Conservation (phyloP, 2,329 filamentous ascomycete genomes). For the Cordyceps cicadae region DNA sequence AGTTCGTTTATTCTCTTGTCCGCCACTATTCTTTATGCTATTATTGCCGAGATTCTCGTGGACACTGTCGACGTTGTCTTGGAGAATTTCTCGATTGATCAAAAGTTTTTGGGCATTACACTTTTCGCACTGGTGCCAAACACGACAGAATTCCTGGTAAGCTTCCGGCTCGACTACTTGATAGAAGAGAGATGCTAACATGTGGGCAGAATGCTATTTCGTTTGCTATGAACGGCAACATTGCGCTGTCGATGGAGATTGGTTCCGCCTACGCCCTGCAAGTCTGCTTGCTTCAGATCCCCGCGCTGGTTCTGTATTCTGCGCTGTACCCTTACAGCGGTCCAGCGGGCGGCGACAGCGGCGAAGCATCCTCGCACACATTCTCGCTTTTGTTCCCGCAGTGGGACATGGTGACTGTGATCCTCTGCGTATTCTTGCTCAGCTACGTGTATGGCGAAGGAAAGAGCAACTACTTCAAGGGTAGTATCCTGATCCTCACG, state of each 20-base stretch:
- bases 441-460: constrained; percentile 98
- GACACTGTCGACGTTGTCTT: constrained; percentile 96
- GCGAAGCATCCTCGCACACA: constrained; percentile 47
- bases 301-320: constrained; percentile 84
- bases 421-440: constrained; percentile 89
- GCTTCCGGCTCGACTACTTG: constrained; percentile 18
- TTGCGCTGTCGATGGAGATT: constrained; percentile 97
- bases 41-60: constrained; percentile 94
- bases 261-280: constrained; percentile 94
- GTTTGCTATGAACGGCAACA: constrained; percentile 99
- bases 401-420: constrained; percentile 98
- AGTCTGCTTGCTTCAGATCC: constrained; percentile 90
- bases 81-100: constrained; percentile 81
- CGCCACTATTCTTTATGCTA: constrained; percentile 86
- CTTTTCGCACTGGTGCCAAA: constrained; percentile 95
- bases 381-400: constrained; percentile 93
- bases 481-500: constrained; percentile 84
- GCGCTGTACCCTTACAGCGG: constrained; percentile 54
- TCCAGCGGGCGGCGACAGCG: constrained; percentile 23
- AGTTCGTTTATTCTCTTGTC: constrained; percentile 81
- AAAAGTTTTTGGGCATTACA: constrained; percentile 95
- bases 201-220: constrained; percentile 77
- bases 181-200: constrained; percentile 6
- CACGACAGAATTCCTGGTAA: constrained; percentile 91
- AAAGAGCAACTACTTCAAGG: constrained; percentile 99